These are phyloP conservation scores for Oryza longistaminata DNA, from an alignment of 176 grass and related monocot genomes.

Conservation along the genomic window DNA sequence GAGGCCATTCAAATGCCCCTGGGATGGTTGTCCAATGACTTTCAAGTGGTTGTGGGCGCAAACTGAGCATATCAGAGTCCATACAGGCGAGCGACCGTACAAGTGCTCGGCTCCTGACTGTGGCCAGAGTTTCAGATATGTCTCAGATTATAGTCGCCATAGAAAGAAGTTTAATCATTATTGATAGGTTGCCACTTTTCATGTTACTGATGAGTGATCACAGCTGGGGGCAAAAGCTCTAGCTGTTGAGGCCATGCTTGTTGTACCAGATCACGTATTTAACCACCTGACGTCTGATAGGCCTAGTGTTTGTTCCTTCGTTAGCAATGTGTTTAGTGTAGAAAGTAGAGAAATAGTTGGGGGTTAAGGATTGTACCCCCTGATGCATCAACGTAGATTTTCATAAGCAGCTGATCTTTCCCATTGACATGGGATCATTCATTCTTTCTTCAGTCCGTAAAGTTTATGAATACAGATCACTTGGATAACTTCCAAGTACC, in stretches of 20 bases:
- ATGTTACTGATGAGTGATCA: neutral
- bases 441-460: conserved; percentile 30
- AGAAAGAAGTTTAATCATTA: conserved; percentile 64
- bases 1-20: conserved; percentile 78
- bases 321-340: conserved; percentile 55
- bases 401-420: conserved; percentile 24
- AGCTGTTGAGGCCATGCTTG: conserved; percentile 32
- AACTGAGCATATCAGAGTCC: conserved; percentile 66
- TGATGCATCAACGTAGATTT: conserved; percentile 35
- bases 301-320: conserved; percentile 39
- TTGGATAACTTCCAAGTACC: neutral
- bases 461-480: conserved; percentile 23
- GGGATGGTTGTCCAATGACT: conserved; percentile 66
- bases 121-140: conserved; percentile 68
- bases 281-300: conserved; percentile 37
- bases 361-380: conserved; percentile 9
- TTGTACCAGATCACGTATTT: conserved; percentile 47
- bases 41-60: conserved; percentile 88
- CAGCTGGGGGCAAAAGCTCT: conserved; percentile 33
- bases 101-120: conserved; percentile 44
- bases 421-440: conserved; percentile 27
- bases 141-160: conserved; percentile 75
- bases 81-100: conserved; percentile 70
- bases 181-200: conserved; percentile 27
- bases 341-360: conserved; percentile 48